Conservation (phyloP, 1,284 basidiomycete genomes). For the Sphagnurus paluster region DNA sequence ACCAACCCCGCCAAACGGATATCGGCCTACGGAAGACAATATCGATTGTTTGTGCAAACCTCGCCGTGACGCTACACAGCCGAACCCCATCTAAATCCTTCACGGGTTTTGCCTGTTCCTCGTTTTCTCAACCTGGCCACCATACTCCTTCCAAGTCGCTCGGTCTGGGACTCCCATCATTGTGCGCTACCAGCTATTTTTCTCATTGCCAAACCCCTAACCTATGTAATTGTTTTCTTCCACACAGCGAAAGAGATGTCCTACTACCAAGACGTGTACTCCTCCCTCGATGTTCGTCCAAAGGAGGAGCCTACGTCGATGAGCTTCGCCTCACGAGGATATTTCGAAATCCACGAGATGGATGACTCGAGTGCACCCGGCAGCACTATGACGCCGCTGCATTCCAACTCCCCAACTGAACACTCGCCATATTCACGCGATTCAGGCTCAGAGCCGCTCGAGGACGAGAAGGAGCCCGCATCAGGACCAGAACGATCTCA, state of each 20-base stretch:
- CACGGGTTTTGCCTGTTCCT: slow-evolving; percentile 4
- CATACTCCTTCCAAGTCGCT: slow-evolving; percentile 12
- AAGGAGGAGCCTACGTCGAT: slow-evolving; percentile 13
- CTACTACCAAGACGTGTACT: slow-evolving; percentile 15
- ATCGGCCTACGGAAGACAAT: background rate
- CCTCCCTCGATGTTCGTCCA: slow-evolving; percentile 6
- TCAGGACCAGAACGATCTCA: slow-evolving; percentile 23
- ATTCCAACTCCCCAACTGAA: slow-evolving; percentile 6
- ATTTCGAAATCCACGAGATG: slow-evolving; percentile 8
- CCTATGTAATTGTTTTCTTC: background rate
- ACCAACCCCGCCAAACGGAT: background rate
- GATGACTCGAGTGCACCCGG: background rate
- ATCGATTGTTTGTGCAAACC: background rate
- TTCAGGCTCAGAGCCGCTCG: slow-evolving; percentile 14
- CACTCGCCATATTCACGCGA: slow-evolving; percentile 11
- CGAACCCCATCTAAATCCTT: slow-evolving; percentile 4
- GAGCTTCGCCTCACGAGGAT: slow-evolving; percentile 11
- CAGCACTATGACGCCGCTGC: slow-evolving; percentile 2
- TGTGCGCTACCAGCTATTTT: slow-evolving; percentile 8
- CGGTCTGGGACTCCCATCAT: slow-evolving; percentile 19
- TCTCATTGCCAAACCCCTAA: slow-evolving; percentile 4
- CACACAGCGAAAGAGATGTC: slow-evolving; percentile 23
- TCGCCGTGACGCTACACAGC: background rate
- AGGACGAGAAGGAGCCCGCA: slow-evolving; percentile 23
- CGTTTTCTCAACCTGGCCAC: slow-evolving; percentile 17